phyloP scores from a whole-genome alignment of 306 rosid species.

The Abrus precatorius region DNA sequence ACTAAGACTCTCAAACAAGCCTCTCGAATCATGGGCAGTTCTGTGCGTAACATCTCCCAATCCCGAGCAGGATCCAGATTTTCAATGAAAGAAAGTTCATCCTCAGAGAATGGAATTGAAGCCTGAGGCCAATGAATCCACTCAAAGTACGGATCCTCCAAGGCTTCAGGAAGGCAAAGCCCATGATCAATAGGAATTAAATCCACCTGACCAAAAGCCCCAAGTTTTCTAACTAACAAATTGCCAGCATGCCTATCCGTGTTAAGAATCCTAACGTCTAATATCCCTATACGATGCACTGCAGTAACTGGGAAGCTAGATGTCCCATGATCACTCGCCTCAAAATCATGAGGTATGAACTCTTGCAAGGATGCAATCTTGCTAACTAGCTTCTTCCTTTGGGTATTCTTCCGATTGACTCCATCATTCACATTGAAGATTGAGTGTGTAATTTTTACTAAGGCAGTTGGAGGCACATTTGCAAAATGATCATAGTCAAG shows the following conservation, averaged over 20 bases:
- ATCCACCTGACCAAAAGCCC: constrained; percentile 91
- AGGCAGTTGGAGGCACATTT: constrained; percentile 95
- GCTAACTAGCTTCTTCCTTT: constrained; percentile 80
- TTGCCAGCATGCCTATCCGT: constrained; percentile 99
- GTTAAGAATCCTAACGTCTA: constrained; percentile 96
- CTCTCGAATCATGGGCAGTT: constrained; percentile 96
- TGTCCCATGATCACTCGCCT: constrained; percentile 98
- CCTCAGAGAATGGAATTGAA: constrained; percentile 93
- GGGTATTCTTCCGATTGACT: constrained; percentile 73
- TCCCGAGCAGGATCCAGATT: constrained; percentile 70
- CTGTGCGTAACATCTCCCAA: constrained; percentile 78
- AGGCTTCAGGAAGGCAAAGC: constrained; percentile 90
- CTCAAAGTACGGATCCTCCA: constrained; percentile 98
- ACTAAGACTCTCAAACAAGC: constrained; percentile 90
- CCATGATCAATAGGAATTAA: constrained; percentile 98
- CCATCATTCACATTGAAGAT: constrained; percentile 94
- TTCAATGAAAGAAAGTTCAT: constrained; percentile 81
- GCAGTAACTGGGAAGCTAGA: constrained; percentile 91
- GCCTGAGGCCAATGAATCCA: constrained; percentile 99
- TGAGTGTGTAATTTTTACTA: constrained; percentile 95
- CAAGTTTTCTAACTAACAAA: constrained; percentile 86
- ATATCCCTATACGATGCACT: constrained; percentile 96
- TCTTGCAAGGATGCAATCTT: constrained; percentile 95
- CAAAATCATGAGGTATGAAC: constrained; percentile 93
- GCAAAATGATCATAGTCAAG: constrained; percentile 88